Evolutionary conservation across 2,329 filamentous ascomycete species (phyloP).

Genomic region (Aureobasidium melanogenum): DNA sequence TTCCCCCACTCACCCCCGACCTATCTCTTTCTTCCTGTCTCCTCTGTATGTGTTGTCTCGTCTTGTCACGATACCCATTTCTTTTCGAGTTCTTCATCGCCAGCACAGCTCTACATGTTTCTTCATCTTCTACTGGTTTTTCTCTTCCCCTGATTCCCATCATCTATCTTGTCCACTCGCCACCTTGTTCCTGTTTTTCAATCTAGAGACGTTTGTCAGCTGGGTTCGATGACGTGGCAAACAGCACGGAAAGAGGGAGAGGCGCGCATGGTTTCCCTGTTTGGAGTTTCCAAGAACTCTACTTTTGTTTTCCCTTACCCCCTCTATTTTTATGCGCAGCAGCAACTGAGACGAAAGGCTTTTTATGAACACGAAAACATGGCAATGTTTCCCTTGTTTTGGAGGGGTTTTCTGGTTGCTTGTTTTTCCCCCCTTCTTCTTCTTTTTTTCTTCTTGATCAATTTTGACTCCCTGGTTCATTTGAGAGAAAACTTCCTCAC

Average conservation of each 20-base stretch:
- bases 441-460: neutral
- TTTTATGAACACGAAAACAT: neutral
- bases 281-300: neutral
- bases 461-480: neutral
- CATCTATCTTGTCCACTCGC: neutral
- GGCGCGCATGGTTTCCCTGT: neutral
- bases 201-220: neutral
- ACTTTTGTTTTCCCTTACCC: neutral
- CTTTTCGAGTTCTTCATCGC: neutral
- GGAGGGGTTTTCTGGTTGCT: neutral
- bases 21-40: neutral
- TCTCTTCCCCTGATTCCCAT: too few relatives aligned
- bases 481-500: too few relatives aligned
- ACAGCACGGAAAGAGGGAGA: neutral
- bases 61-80: constrained; percentile 9
- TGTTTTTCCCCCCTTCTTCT: neutral
- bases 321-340: neutral
- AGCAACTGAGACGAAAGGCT: neutral
- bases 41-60: constrained; percentile 3
- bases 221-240: neutral
- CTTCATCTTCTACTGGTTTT: neutral
- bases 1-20: neutral
- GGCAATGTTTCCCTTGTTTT: neutral
- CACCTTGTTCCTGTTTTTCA: neutral
- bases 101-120: neutral